These are phyloP conservation scores for Citrus australasica DNA, from an alignment of 345 rosid species.

Conservation along the genomic window DNA sequence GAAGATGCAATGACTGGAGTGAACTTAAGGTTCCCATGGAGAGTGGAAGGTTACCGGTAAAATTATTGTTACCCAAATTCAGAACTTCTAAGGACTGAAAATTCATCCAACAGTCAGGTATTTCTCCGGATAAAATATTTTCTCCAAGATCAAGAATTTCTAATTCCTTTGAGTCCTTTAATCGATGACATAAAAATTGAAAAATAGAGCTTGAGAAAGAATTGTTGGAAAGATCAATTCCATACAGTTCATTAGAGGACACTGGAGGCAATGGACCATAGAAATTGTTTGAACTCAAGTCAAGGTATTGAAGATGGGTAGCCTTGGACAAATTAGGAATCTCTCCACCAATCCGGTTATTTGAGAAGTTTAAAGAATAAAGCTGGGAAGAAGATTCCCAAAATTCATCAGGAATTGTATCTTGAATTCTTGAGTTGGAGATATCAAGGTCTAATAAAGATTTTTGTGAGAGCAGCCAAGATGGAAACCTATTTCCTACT, in stretches of 20 bases:
- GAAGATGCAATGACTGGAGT: neutral
- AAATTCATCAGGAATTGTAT: neutral
- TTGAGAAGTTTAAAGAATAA: slow-evolving; percentile 20
- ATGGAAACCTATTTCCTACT: neutral
- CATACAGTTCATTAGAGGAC: neutral
- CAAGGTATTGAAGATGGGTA: neutral
- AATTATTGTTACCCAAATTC: neutral
- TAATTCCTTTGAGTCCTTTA: neutral
- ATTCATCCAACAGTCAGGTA: slow-evolving; percentile 7
- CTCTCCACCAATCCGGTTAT: slow-evolving; percentile 25
- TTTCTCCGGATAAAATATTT: slow-evolving; percentile 15
- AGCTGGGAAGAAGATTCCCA: neutral
- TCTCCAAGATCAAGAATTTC: slow-evolving; percentile 33
- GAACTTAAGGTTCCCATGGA: slow-evolving; percentile 1
- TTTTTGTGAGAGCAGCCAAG: neutral
- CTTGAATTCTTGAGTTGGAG: neutral
- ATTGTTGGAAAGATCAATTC: slow-evolving; percentile 37
- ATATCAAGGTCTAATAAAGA: neutral
- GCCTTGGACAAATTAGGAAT: slow-evolving; percentile 16
- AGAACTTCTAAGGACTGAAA: neutral
- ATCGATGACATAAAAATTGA: slow-evolving; percentile 18
- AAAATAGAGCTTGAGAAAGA: slow-evolving; percentile 32
- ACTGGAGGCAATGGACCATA: slow-evolving; percentile 13
- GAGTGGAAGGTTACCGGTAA: neutral
- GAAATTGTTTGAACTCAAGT: slow-evolving; percentile 23